Evolutionary conservation across 2,329 filamentous ascomycete species (phyloP).

Genomic region (Aspergillus nomiae): DNA sequence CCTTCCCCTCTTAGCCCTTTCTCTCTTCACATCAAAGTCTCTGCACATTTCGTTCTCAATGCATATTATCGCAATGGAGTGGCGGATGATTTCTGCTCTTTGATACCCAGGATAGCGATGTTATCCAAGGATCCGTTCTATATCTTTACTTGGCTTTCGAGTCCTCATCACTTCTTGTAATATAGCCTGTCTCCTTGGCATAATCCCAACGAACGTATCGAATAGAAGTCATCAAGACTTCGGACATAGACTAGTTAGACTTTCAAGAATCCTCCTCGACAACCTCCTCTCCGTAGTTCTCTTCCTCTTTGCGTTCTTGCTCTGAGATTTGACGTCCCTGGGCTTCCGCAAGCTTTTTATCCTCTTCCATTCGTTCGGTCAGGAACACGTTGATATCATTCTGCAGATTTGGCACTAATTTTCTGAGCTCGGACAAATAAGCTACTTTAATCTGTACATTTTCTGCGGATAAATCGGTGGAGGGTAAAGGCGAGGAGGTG

Average conservation of each 20-base stretch:
- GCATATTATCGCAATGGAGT: constrained; percentile 17
- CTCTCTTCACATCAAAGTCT: constrained; percentile 6
- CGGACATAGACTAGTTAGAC: constrained; percentile 14
- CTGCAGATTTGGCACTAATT: constrained; percentile 55
- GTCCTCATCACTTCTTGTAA: neutral
- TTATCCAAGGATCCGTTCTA: constrained; percentile 23
- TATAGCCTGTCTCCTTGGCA: neutral
- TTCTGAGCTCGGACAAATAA: constrained; percentile 55
- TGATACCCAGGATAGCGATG: constrained; percentile 40
- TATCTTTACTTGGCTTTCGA: constrained; percentile 8
- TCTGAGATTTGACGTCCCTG: constrained; percentile 38
- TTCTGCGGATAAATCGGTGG: constrained; percentile 20
- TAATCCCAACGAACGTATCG: neutral
- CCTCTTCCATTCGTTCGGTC: constrained; percentile 64
- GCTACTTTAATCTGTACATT: constrained; percentile 49
- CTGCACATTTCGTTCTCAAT: constrained; percentile 10
- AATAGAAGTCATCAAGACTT: constrained; percentile 1
- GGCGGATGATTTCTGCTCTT: constrained; percentile 29
- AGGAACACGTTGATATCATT: constrained; percentile 60
- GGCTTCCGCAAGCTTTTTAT: constrained; percentile 48
- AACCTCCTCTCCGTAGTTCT: constrained; percentile 81
- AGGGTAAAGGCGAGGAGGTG: constrained; percentile 26
- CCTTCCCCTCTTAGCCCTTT: constrained; percentile 22
- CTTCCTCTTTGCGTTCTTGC: constrained; percentile 48
- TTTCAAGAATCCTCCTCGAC: constrained; percentile 63